Evolutionary conservation across 2,329 filamentous ascomycete genomes (phyloP).

Genomic region (Paecilomyces variotii): DNA sequence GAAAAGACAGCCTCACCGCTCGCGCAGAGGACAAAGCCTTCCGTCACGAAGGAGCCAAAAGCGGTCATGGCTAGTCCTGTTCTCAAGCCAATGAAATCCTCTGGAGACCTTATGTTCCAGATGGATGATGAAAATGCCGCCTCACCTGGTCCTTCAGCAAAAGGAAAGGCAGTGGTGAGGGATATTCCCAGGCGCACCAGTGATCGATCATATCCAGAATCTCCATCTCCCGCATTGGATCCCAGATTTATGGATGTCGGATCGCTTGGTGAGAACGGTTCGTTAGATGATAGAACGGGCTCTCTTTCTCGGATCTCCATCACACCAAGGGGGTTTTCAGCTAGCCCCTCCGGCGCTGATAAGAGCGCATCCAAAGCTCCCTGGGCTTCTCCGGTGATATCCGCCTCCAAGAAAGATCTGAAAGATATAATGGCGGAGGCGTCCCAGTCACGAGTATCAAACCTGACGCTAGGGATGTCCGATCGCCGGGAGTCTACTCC

Average conservation of each 20-base stretch:
- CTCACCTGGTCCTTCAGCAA: slow-evolving; percentile 16
- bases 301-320: slow-evolving; percentile 12
- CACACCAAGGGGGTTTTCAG: slow-evolving; percentile 14
- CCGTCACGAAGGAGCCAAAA: slow-evolving; percentile 35
- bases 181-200: slow-evolving; percentile 11
- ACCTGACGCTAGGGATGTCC: slow-evolving; percentile 45
- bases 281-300: slow-evolving; percentile 22
- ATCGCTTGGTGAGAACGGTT: slow-evolving; percentile 18
- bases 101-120: slow-evolving; percentile 76
- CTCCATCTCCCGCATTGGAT: slow-evolving; percentile 15
- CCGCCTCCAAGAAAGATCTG: slow-evolving; percentile 60
- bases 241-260: slow-evolving; percentile 18
- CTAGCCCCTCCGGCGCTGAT: slow-evolving; percentile 16
- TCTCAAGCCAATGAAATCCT: slow-evolving; percentile 60
- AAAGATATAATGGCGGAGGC: slow-evolving; percentile 67
- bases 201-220: slow-evolving; percentile 13
- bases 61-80: slow-evolving; percentile 54
- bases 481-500: slow-evolving; percentile 34
- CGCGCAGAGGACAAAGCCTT: slow-evolving; percentile 33
- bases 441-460: slow-evolving; percentile 43
- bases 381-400: slow-evolving; percentile 48
- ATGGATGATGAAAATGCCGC: slow-evolving; percentile 71
- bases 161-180: slow-evolving; percentile 23
- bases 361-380: slow-evolving; percentile 32
- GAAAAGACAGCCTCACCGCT: slow-evolving; percentile 53